Percentiles rank a stretch among this genome's conserved stretches.
Evolutionary conservation across 148 eudicot genomes (phyloP).

Genomic region (Nepenthes gracilis): DNA sequence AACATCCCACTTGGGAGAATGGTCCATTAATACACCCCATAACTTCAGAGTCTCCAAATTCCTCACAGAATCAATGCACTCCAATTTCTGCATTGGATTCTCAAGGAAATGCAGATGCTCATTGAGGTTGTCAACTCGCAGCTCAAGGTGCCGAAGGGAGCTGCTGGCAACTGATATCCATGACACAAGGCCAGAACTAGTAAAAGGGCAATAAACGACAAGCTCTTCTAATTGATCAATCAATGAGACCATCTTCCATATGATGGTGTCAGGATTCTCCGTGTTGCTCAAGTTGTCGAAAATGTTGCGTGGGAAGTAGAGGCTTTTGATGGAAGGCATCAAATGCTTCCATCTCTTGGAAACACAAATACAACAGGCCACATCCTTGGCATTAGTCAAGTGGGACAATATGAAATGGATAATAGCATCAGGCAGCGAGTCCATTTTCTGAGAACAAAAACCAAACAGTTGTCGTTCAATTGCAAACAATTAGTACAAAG

Average conservation of each 20-base stretch:
- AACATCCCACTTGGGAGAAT: conserved; percentile 65
- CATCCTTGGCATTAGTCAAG: conserved; percentile 74
- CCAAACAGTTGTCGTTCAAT: conserved; percentile 21
- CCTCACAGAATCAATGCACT: conserved; percentile 44
- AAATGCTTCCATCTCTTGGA: conserved; percentile 83
- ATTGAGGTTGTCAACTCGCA: conserved; percentile 61
- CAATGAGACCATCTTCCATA: conserved; percentile 41
- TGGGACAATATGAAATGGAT: conserved; percentile 66
- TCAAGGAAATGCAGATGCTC: conserved; percentile 21
- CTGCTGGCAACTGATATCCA: conserved; percentile 46
- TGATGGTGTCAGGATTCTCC: conserved; percentile 37
- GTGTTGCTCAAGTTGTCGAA: conserved; percentile 31
- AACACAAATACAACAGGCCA: conserved; percentile 60
- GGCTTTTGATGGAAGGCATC: conserved; percentile 48
- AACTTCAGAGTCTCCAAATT: conserved; percentile 66
- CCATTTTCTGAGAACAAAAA: conserved; percentile 45
- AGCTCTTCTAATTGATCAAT: conserved; percentile 54
- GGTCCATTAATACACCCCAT: conserved; percentile 86
- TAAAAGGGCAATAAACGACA: conserved; percentile 87
- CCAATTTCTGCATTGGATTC: conserved; percentile 36
- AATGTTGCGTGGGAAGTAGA: conserved; percentile 72
- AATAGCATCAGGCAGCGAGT: conserved; percentile 67
- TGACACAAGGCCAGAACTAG: conserved; percentile 43
- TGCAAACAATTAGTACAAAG: no score
- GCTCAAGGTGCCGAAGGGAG: conserved; percentile 62